Conservation (phyloP, 2,329 filamentous ascomycete species). For the Gyromitra esculenta region DNA sequence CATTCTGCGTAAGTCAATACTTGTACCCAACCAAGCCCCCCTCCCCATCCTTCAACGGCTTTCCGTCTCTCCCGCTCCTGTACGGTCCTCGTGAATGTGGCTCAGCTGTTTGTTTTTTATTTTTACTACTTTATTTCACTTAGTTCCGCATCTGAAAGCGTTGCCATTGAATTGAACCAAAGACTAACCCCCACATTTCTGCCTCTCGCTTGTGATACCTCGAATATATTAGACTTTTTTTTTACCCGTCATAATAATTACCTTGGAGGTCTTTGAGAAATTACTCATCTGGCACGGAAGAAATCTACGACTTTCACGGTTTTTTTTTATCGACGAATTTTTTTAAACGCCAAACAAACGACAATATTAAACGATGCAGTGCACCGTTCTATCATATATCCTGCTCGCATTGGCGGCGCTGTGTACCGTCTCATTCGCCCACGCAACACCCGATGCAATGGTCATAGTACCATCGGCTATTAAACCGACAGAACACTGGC, state of each 20-base stretch:
- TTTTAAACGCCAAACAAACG: constrained; percentile 9
- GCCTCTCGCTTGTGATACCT: constrained; percentile 25
- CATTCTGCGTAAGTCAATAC: constrained; percentile 35
- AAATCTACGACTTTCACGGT: constrained; percentile 29
- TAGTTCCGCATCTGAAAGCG: background rate
- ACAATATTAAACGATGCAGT: constrained; percentile 50
- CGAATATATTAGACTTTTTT: constrained; percentile 3
- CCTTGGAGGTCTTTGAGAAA: constrained; percentile 19
- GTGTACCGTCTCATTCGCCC: constrained; percentile 53
- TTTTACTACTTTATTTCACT: background rate
- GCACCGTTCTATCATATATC: constrained; percentile 50
- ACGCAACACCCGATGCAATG: constrained; percentile 45
- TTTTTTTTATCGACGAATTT: constrained; percentile 39
- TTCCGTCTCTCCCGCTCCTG: constrained; percentile 14
- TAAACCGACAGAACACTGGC: constrained; percentile 49
- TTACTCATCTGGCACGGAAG: constrained; percentile 12
- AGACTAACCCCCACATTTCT: constrained; percentile 29
- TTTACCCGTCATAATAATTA: constrained; percentile 20
- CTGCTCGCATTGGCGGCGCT: constrained; percentile 49
- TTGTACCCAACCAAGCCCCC: background rate
- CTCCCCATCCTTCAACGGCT: constrained; percentile 5
- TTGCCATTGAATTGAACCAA: background rate
- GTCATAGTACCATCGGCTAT: constrained; percentile 37
- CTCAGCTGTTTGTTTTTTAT: constrained; percentile 7
- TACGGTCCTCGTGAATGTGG: constrained; percentile 20